These are phyloP conservation scores for Yamadazyma trypodendri DNA, from an alignment of 1,139 yeast species.

Conservation along the genomic window DNA sequence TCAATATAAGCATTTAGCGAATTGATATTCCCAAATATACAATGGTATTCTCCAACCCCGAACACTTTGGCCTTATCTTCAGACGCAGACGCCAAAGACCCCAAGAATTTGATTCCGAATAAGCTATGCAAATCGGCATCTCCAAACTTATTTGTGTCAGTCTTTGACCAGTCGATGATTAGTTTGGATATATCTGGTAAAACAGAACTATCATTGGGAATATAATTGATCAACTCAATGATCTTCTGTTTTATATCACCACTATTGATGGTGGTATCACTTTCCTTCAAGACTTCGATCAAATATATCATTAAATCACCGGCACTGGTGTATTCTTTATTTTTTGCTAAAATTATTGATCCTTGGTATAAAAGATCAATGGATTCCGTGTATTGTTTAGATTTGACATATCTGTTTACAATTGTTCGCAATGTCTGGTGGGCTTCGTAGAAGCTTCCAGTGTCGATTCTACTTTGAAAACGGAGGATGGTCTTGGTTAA, in stretches of 20 bases:
- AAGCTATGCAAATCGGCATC: slow-evolving; percentile 74
- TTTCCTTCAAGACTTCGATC: slow-evolving; percentile 62
- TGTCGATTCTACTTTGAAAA: slow-evolving; percentile 66
- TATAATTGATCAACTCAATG: slow-evolving; percentile 32
- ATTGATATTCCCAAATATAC: slow-evolving; percentile 66
- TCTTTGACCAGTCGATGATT: slow-evolving; percentile 63
- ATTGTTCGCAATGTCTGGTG: slow-evolving; percentile 91
- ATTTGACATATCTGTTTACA: slow-evolving; percentile 75
- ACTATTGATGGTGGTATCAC: slow-evolving; percentile 32
- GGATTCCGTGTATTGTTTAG: slow-evolving; percentile 68
- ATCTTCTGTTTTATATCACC: slow-evolving; percentile 38
- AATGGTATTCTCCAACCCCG: slow-evolving; percentile 51
- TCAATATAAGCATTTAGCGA: slow-evolving; percentile 54
- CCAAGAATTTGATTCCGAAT: slow-evolving; percentile 64
- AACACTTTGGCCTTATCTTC: slow-evolving; percentile 37
- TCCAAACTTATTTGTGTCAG: slow-evolving; percentile 53
- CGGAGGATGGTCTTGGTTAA: slow-evolving; percentile 60
- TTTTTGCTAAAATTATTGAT: slow-evolving; percentile 62
- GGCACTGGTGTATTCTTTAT: slow-evolving; percentile 75
- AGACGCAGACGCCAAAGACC: slow-evolving; percentile 21
- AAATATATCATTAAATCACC: slow-evolving; percentile 75
- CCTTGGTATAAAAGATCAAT: slow-evolving; percentile 71
- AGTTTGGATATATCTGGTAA: slow-evolving; percentile 65
- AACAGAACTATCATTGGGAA: slow-evolving; percentile 67
- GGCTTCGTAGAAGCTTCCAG: slow-evolving; percentile 87